phyloP scores from a whole-genome alignment of 495 filamentous ascomycete genomes.

The Mytilinidion resinicola region DNA sequence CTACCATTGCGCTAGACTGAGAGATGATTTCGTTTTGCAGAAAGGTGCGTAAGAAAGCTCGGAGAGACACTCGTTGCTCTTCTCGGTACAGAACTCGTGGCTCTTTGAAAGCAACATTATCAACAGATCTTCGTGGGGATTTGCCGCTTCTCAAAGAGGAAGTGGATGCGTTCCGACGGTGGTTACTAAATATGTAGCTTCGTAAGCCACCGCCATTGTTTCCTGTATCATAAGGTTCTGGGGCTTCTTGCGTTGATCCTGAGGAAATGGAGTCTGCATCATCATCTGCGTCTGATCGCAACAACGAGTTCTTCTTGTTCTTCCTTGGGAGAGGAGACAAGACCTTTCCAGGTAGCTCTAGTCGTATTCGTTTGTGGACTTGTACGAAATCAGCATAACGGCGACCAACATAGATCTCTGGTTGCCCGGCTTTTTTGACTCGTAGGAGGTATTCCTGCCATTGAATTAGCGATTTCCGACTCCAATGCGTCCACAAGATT shows the following conservation, averaged over 20 bases:
- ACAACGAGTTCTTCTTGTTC: slow-evolving; percentile 63
- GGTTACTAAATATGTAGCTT: slow-evolving; percentile 32
- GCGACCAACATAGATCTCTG: slow-evolving; percentile 70
- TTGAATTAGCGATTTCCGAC: not conserved
- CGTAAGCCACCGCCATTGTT: slow-evolving; percentile 39
- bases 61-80: slow-evolving; percentile 82
- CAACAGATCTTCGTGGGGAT: slow-evolving; percentile 48
- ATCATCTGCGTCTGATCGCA: slow-evolving; percentile 54
- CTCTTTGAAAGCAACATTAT: slow-evolving; percentile 29
- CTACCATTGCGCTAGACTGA: slow-evolving; percentile 67
- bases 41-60: slow-evolving; percentile 79
- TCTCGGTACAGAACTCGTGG: slow-evolving; percentile 66
- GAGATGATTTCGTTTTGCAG: slow-evolving; percentile 80
- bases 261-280: slow-evolving; percentile 75
- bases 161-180: slow-evolving; percentile 24
- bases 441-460: slow-evolving; percentile 80
- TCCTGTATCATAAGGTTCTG: slow-evolving; percentile 20
- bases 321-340: slow-evolving; percentile 83
- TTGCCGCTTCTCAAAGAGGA: slow-evolving; percentile 30
- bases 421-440: slow-evolving; percentile 63
- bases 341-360: slow-evolving; percentile 86
- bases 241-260: slow-evolving; percentile 54
- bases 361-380: slow-evolving; percentile 70
- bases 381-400: slow-evolving; percentile 82
- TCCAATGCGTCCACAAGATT: not conserved